Evolutionary conservation across 116 monocot species (phyloP), one percentile per base, ranked within the genome.

Genomic region (Zostera marina): DNA sequence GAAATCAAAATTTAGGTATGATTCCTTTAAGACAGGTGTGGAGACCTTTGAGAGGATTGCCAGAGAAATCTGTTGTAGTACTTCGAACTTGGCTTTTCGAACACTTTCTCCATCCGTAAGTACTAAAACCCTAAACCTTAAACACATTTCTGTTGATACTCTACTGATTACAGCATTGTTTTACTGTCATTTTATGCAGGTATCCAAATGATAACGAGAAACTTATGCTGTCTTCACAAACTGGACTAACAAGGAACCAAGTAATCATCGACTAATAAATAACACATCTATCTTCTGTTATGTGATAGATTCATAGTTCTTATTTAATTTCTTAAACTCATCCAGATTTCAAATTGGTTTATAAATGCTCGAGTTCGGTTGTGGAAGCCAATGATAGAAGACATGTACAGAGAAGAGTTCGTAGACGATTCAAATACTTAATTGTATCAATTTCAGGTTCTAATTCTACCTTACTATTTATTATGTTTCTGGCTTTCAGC

Each of bases 161-260:
- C 15, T 39, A n/a, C 10, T 24, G 38, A 26, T 25, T 55, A 55
- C 26, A 12, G 12, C 14, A 5, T 38, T 13, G 15, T 41, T 8
- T 41, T 15, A 12, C 42, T 15, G 47, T 32, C 19, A 14, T 42
- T 58, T 61, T 74, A 14, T 52, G 16, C 81, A 92, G 91, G n/a
- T 92, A 92, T 59, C 91, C 91, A 24, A 86, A 72, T 54, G 91
- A 86, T 66, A 75, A 77, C 52, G 91, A 92, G 62, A 92, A 92
- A 49, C 44, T 77, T 43, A 78, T 82, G 76, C 74, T 92, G 8
- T 77, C 86, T 62, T 80, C 77, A 53, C 82, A 92, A 53, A 83
- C 91, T 16, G 79, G 83, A 7, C 75, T 92, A 56, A 82, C 82
- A 23, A 73, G 86, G 52, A 73, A 79, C 58, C 91, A 92, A 73